Base-by-base conservation (phyloP, 306 rosid genomes). In the Trifolium subterraneum region DNA sequence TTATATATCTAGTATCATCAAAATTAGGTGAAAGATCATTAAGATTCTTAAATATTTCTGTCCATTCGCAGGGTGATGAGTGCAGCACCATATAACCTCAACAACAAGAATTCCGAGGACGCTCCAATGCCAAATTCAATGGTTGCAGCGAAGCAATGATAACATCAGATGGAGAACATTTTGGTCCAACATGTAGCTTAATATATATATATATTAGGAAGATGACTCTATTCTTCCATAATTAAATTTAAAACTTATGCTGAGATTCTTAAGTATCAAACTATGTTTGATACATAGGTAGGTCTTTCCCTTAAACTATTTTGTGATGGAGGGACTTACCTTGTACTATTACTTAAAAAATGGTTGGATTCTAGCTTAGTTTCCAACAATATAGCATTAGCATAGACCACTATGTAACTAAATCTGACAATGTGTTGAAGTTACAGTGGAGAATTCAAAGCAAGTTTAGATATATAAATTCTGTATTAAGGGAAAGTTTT, bases 21-120 rank as follows among this genome's bases (percentile, higher is more conserved):
- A 59, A 22, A 64, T 47, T 41, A 41, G 45, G 68, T n/a, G 71
- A 45, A 58, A 44, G 15, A 25, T 27, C n/a, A 27, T 54, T 70
- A 20, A 15, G 48, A 39, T 71, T 70, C 52, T 23, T 27, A 67
- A 33, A 22, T 19, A 59, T 64, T 78, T 70, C 35, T 45, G 10
- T 80, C 31, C 42, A 27, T 81, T n/a, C n/a, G 74, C 85, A 92
- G 98, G 92, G 93, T 79, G 72, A 87, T 78, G 90, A 90, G 59
- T 83, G 61, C 88, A 42, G 87, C 87, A 36, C 98, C 98, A 19
- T 92, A 88, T 84, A 84, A 72, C 78, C 72, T 84, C 41, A 58
- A 59, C 90, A 84, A 85, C 90, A 86, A 85, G 84, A 92, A 81
- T 62, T 78, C 79, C 16, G 68, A 79, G 6, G 84, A 87, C 58